These are phyloP conservation scores for Crucibulum cyathiforme DNA, from an alignment of 1,284 basidiomycete genomes.

Conservation along the genomic window DNA sequence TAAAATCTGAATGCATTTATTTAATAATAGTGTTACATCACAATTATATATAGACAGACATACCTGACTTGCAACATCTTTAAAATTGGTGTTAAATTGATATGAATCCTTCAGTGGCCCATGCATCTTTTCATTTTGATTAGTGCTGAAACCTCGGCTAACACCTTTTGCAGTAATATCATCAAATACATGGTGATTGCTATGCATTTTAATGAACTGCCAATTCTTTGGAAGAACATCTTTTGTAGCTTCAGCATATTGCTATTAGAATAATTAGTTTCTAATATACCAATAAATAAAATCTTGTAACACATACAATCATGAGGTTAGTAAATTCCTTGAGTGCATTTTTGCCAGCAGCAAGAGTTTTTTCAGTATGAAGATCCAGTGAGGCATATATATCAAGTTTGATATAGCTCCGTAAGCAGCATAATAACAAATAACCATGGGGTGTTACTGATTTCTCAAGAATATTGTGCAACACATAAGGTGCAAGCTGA, in stretches of 20 bases:
- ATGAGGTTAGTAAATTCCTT: constrained; percentile 6
- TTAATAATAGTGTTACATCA: not conserved
- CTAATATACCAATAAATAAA: not conserved
- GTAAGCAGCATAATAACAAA: constrained; percentile 7
- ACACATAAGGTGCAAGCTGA: constrained; percentile 1
- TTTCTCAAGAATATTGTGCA: constrained; percentile 6
- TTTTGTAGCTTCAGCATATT: no score
- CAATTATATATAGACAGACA: not conserved
- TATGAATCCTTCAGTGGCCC: constrained; percentile 27
- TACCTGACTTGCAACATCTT: constrained; percentile 24
- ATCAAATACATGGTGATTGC: constrained; percentile 21
- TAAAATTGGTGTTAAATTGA: constrained; percentile 32
- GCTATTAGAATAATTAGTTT: no score
- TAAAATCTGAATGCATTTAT: not conserved
- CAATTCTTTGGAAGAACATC: constrained; percentile 4
- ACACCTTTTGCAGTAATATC: constrained; percentile 31
- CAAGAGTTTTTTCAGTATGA: constrained; percentile 15
- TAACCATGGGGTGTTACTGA: constrained; percentile 1
- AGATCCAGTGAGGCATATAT: constrained; percentile 14
- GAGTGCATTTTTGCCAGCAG: constrained; percentile 8
- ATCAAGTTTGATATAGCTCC: constrained; percentile 16
- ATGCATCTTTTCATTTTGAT: constrained; percentile 27
- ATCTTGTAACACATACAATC: not conserved
- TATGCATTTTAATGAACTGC: constrained; percentile 15
- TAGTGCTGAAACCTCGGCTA: constrained; percentile 27